phyloP scores from a whole-genome alignment of 1,139 yeast species.

The Nakaseomyces bracarensis region DNA sequence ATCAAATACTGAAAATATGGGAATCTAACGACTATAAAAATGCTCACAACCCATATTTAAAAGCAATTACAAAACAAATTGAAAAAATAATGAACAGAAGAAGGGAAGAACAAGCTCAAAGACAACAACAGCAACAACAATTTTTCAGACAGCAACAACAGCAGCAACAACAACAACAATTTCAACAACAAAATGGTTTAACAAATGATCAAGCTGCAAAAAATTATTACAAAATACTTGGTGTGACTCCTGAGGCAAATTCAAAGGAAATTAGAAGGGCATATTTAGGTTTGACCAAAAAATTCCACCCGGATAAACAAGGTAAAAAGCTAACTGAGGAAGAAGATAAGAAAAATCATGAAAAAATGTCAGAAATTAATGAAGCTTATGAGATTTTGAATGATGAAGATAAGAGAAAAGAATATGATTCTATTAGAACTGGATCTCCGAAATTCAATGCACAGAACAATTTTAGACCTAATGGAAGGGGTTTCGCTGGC shows the following conservation, averaged over 20 bases:
- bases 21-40: constrained; percentile 18
- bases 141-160: constrained; percentile 22
- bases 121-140: constrained; percentile 35
- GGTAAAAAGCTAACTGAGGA: constrained; percentile 54
- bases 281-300: constrained; percentile 66
- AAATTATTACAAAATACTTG: constrained; percentile 79
- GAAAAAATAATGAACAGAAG: constrained; percentile 8
- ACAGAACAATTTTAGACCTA: constrained; percentile 3
- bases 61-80: constrained; percentile 13
- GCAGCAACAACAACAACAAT: constrained; percentile 43
- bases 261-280: constrained; percentile 73
- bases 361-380: constrained; percentile 84
- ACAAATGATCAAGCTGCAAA: constrained; percentile 36
- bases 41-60: constrained; percentile 16
- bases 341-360: constrained; percentile 67
- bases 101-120: constrained; percentile 14
- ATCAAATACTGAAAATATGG: constrained; percentile 19
- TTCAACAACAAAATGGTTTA: constrained; percentile 39
- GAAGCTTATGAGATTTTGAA: constrained; percentile 86
- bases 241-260: constrained; percentile 58
- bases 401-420: constrained; percentile 51
- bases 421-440: constrained; percentile 42
- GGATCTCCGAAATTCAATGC: neutral
- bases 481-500: constrained; percentile 5
- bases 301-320: constrained; percentile 87